These are phyloP conservation scores for Tuber microsphaerosporum DNA, from an alignment of 495 filamentous ascomycete species.

Conservation along the genomic window DNA sequence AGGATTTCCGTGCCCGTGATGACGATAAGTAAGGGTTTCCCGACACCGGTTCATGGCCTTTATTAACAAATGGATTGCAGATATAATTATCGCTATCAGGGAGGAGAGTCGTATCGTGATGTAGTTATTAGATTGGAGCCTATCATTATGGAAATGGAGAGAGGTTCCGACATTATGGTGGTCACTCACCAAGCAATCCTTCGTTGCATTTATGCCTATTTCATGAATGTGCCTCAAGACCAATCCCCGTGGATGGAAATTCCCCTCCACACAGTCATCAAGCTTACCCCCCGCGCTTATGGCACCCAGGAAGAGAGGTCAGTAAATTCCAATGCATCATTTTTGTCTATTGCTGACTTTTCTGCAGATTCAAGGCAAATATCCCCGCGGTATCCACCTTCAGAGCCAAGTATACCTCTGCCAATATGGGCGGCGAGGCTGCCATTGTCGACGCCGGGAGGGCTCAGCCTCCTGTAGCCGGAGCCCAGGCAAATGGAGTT, in stretches of 20 bases:
- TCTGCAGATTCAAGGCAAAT: conserved; percentile 60
- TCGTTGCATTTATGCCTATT: conserved; percentile 95
- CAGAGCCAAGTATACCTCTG: conserved; percentile 81
- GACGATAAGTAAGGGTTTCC: conserved; percentile 64
- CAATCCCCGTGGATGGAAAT: conserved; percentile 95
- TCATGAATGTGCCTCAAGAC: conserved; percentile 92
- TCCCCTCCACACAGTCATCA: conserved; percentile 90
- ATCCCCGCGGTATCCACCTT: conserved; percentile 94
- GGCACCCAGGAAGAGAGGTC: conserved; percentile 72
- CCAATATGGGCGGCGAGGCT: conserved; percentile 51
- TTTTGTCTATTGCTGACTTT: conserved; percentile 16
- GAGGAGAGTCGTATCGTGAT: conserved; percentile 93
- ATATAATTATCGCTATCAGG: conserved; percentile 96
- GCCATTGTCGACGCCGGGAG: conserved; percentile 18
- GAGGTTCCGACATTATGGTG: conserved; percentile 92
- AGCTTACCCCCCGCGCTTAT: conserved; percentile 91
- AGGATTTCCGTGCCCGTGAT: conserved; percentile 88
- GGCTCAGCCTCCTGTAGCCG: not conserved
- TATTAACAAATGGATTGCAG: conserved; percentile 20
- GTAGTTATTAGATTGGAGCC: conserved; percentile 96
- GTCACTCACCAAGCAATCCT: conserved; percentile 96
- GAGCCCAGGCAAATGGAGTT: conserved; percentile 24
- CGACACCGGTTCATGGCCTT: not conserved
- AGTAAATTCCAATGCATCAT: not conserved
- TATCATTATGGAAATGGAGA: conserved; percentile 98